Evolutionary conservation across 2,329 filamentous ascomycete species (phyloP), one percentile per base, ranked within the genome.

Genomic region (Karstenula rhodostoma): DNA sequence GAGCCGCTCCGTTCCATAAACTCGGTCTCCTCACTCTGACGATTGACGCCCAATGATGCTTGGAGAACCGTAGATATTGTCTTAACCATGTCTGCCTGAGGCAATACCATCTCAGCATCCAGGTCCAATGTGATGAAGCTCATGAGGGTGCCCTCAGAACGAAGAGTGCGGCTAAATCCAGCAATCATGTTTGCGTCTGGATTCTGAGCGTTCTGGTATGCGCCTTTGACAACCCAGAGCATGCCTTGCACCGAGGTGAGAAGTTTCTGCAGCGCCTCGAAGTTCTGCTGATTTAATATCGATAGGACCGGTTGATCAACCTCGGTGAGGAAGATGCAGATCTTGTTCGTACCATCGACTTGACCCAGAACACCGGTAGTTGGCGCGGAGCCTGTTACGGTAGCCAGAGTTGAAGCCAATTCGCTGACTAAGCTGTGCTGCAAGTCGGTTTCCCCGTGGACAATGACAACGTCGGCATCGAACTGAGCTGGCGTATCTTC

Each of bases 1-100:
- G 49, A 50, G 23, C 65, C 67, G 29, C 58, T 43, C 22, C 67
- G 61, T 35, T 67, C 65, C 59, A 58, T 54, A 48, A 67, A 69
- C 54, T 69, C 67, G 32, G 59, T 64, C 32, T 69, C 67, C 8
- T 57, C 56, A 27, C 51, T 58, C 10, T 43, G 37, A 9, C 19
- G 40, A 23, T 53, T 60, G 9, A 48, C 32, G 17, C 52, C 27
- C 23, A 65, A 42, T 22, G 59, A 48, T 22, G 53, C 52, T 6
- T 48, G 50, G 49, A 68, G 64, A 5, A 69, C 59, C 22, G 62
- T 58, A 13, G 64, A 25, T 15, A 68, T 66, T 10, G 59, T 52
- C 15, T 40, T 42, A 19, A 62, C 47, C n/a, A 12, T 25, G 17
- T 27, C 44, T 15, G 61, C 8, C 23, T 56, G 43, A 29, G 40